Conservation (phyloP, 257 asterid species). For the Solanum tarijense region DNA sequence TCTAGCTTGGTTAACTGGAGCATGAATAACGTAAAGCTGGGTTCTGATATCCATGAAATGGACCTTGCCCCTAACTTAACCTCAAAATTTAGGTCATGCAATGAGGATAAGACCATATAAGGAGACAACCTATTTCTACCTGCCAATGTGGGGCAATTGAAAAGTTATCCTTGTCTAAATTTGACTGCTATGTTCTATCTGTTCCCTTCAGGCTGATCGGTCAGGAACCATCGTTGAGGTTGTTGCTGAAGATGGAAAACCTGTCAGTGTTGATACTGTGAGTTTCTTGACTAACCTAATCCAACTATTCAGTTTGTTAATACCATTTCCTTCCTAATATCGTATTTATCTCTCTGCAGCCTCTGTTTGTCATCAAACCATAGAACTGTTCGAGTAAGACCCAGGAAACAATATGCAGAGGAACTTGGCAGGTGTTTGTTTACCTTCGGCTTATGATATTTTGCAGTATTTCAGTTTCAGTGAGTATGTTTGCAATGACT, state of each 20-base stretch:
- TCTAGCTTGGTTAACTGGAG: neutral
- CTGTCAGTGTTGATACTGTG: conserved; percentile 70
- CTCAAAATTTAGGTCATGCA: neutral
- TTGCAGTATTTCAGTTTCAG: neutral
- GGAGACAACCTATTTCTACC: neutral
- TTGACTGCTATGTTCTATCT: neutral
- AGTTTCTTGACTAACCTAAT: conserved; percentile 19
- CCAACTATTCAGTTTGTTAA: neutral
- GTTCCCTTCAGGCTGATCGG: conserved; percentile 47
- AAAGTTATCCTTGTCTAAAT: neutral
- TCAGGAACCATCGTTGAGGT: conserved; percentile 68
- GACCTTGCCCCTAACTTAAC: neutral
- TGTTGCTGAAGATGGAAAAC: conserved; percentile 68
- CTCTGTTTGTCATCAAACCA: conserved; percentile 67
- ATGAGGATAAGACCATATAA: neutral
- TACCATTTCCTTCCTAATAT: neutral
- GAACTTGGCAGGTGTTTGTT: neutral
- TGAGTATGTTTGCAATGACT: neutral
- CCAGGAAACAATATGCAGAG: conserved; percentile 3
- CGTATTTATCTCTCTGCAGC: conserved; percentile 34
- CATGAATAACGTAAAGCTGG: neutral
- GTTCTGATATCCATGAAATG: neutral
- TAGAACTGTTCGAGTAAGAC: conserved; percentile 14
- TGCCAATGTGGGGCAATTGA: neutral
- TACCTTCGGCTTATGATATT: neutral